phyloP scores from a whole-genome alignment of 148 eudicot genomes.

The Vaccinium vitisidaea region DNA sequence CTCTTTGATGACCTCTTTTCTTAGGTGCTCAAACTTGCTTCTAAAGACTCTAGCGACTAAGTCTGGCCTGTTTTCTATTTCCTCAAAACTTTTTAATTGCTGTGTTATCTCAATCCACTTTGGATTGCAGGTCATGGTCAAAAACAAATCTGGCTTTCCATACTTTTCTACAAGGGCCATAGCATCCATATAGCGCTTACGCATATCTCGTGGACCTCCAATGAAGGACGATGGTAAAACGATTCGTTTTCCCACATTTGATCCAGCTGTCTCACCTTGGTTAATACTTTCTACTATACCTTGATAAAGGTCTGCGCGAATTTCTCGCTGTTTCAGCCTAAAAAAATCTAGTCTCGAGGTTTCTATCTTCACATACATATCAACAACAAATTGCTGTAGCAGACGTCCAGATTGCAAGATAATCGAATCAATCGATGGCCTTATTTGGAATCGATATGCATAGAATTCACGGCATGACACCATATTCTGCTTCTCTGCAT shows the following conservation, averaged over 20 bases:
- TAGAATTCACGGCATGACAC: background rate
- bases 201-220: background rate
- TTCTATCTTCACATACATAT: no score
- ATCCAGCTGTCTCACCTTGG: no score
- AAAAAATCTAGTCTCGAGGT: no score
- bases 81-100: background rate
- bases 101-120: background rate
- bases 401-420: background rate
- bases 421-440: no score
- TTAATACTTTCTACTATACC: no score
- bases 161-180: background rate
- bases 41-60: fast-evolving
- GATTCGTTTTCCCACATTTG: no score
- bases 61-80: background rate
- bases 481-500: background rate
- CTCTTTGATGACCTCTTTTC: background rate
- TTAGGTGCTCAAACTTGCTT: background rate
- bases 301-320: no score
- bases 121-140: background rate
- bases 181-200: background rate
- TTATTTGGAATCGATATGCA: background rate
- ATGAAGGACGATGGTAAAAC: no score
- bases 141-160: background rate
- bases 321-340: no score
- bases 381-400: background rate